Evolutionary conservation across 768 basidiomycete genomes (phyloP).

Genomic region (Panaeolus cyanescens): DNA sequence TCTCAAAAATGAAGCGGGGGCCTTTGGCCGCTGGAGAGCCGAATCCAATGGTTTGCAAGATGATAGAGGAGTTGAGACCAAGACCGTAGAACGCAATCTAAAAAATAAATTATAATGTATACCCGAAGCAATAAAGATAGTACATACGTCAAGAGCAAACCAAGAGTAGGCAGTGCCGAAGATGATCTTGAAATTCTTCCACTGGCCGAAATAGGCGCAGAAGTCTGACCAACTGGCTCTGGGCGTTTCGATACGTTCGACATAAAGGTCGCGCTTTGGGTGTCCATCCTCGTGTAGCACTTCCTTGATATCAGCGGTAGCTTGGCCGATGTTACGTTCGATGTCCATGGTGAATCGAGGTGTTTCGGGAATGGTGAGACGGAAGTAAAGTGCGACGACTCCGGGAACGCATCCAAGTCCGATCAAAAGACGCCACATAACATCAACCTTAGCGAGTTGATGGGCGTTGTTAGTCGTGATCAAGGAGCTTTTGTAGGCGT

Average conservation of each 20-base stretch:
- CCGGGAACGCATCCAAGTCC: conserved; percentile 87
- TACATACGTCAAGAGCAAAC: conserved; percentile 82
- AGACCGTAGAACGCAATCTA: conserved; percentile 90
- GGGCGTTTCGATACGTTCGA: conserved; percentile 68
- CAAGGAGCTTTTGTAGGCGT: conserved; percentile 67
- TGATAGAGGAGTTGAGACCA: conserved; percentile 79
- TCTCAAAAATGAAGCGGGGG: conserved; percentile 49
- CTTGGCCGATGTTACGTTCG: conserved; percentile 80
- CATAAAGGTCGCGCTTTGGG: conserved; percentile 49
- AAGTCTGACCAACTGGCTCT: conserved; percentile 75
- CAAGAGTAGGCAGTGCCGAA: conserved; percentile 81
- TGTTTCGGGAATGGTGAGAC: conserved; percentile 90
- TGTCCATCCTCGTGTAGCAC: conserved; percentile 55
- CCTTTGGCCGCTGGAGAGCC: conserved; percentile 45
- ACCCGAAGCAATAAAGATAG: background rate
- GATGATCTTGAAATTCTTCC: conserved; percentile 80
- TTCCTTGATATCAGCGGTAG: conserved; percentile 69
- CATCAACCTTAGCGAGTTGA: conserved; percentile 57
- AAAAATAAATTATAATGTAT: conserved; percentile 1
- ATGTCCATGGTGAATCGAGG: conserved; percentile 93
- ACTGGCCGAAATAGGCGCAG: conserved; percentile 61
- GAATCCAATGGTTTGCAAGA: conserved; percentile 76
- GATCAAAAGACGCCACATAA: conserved; percentile 85
- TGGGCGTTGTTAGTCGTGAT: conserved; percentile 31
- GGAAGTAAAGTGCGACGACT: conserved; percentile 84